phyloP scores from a whole-genome alignment of 169 alveolate genomes.

The Eimeria praecox region DNA sequence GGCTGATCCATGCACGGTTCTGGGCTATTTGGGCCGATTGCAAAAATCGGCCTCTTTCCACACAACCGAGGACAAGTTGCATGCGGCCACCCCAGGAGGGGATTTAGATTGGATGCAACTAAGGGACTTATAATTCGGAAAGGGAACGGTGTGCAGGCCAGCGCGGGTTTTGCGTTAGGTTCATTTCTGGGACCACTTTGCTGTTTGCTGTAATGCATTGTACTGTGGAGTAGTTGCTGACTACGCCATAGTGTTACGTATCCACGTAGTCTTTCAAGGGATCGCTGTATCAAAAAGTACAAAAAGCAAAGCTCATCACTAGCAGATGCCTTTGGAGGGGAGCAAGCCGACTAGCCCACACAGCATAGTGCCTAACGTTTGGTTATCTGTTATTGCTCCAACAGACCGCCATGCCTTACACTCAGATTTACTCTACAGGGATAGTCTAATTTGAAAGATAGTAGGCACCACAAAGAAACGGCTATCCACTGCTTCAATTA shows the following conservation, averaged over 20 bases:
- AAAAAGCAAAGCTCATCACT: neutral
- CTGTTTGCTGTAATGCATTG: neutral
- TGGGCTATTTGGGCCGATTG: neutral
- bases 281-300: neutral
- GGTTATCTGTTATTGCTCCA: neutral
- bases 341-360: neutral
- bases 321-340: neutral
- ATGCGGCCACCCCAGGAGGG: neutral
- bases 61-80: neutral
- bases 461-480: neutral
- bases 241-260: neutral
- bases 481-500: neutral
- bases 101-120: neutral
- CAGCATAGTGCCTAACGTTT: neutral
- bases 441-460: neutral
- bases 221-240: neutral
- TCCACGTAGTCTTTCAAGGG: neutral
- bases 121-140: neutral
- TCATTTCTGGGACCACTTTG: neutral
- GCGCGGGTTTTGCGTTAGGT: neutral
- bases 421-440: neutral
- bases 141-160: neutral
- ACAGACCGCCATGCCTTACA: neutral
- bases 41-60: neutral
- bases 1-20: neutral